Percentiles rank a stretch among this genome's conserved stretches.
Evolutionary conservation across 352 stramenopile species (phyloP).

Genomic region (Lagenidium sp.): DNA sequence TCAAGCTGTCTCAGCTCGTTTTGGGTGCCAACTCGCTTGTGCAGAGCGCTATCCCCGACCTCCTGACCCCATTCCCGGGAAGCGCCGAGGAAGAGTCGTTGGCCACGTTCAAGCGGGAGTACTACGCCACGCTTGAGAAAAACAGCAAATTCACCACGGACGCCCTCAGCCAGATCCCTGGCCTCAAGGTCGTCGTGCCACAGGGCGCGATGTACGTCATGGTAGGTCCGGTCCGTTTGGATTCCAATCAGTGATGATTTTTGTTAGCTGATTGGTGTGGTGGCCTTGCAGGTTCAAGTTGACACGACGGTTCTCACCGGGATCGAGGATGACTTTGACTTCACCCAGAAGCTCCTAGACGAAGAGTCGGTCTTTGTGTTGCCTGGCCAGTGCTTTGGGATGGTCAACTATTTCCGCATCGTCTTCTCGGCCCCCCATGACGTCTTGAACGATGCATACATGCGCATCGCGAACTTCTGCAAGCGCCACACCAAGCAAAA

Average conservation of each 20-base stretch:
- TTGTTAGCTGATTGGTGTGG: not conserved
- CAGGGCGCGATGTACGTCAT: constrained; percentile 96
- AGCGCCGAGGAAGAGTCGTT: constrained; percentile 56
- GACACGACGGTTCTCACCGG: constrained; percentile 57
- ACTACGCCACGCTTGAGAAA: constrained; percentile 77
- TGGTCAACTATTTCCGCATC: constrained; percentile 69
- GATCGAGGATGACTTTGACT: constrained; percentile 90
- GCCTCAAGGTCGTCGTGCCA: constrained; percentile 81
- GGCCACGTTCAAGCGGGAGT: constrained; percentile 69
- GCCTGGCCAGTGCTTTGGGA: constrained; percentile 77
- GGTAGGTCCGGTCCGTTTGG: constrained; percentile 20
- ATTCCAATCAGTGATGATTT: not conserved
- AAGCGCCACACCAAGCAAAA: constrained; percentile 26
- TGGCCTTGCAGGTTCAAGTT: constrained; percentile 8
- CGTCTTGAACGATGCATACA: constrained; percentile 54
- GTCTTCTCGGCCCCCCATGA: constrained; percentile 62
- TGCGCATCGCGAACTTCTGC: constrained; percentile 48
- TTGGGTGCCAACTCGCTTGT: constrained; percentile 89
- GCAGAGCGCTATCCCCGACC: constrained; percentile 70
- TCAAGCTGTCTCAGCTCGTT: constrained; percentile 90
- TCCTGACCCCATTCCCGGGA: constrained; percentile 60
- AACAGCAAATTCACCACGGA: constrained; percentile 83
- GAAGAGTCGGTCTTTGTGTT: constrained; percentile 96
- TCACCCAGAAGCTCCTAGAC: constrained; percentile 90
- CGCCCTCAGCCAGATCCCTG: constrained; percentile 62